A percentile compares a stretch with the other conserved stretches of the same genome.
phyloP scores from a whole-genome alignment of 176 grass and related monocot genomes.

The Dendrocalamus sinicus region DNA sequence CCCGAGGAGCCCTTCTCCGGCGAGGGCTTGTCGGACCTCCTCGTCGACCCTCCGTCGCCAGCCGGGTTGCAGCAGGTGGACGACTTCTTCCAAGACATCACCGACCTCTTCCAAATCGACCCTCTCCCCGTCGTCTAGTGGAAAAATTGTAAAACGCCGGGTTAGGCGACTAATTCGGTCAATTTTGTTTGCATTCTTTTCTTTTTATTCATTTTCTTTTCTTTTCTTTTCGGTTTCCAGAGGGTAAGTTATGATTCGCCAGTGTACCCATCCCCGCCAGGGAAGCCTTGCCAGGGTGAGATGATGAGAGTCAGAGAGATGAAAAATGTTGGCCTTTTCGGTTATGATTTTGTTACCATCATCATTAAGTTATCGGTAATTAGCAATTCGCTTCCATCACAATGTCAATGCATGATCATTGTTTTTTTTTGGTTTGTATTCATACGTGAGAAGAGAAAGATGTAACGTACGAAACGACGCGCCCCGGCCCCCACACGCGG shows the following conservation, averaged over 20 bases:
- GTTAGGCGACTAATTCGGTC: constrained; percentile 39
- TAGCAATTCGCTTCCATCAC: not conserved
- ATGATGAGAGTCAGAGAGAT: not conserved
- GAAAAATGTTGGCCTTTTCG: constrained; percentile 12
- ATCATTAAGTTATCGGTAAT: constrained; percentile 39
- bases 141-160: constrained; percentile 39
- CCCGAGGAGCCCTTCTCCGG: constrained; percentile 37
- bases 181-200: constrained; percentile 55
- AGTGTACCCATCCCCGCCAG: constrained; percentile 21
- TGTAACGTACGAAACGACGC: constrained; percentile 23
- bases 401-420: not conserved
- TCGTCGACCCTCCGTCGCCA: constrained; percentile 3
- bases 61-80: constrained; percentile 54
- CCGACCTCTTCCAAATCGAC: constrained; percentile 86
- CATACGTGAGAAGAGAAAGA: not conserved
- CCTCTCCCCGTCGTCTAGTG: constrained; percentile 56
- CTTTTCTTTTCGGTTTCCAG: constrained; percentile 3
- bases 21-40: not conserved
- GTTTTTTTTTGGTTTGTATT: not conserved
- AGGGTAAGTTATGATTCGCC: not conserved
- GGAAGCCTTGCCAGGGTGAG: constrained; percentile 42
- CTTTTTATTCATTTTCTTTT: constrained; percentile 6
- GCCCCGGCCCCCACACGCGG: not conserved
- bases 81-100: constrained; percentile 83
- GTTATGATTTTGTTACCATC: constrained; percentile 16